These are phyloP conservation scores for Suaeda aralocaspica DNA, from an alignment of 148 eudicot genomes.

Conservation along the genomic window DNA sequence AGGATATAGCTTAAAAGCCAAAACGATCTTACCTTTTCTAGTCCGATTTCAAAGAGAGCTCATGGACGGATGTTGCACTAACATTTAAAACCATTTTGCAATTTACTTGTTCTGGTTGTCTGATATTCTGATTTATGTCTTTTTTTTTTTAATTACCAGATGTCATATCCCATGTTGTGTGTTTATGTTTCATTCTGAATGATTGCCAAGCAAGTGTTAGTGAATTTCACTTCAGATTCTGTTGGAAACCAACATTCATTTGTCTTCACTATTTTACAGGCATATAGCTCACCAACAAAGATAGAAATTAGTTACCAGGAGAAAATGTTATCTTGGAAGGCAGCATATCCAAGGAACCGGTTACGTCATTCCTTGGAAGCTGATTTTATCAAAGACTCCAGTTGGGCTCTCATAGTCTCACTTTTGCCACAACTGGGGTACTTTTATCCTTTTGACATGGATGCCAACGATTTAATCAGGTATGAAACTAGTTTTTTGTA, in stretches of 20 bases:
- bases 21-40: not conserved
- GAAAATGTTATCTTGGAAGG: constrained; percentile 62
- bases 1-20: not conserved
- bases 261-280: constrained; percentile 37
- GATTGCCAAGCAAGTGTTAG: not conserved
- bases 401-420: constrained; percentile 99
- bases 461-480: constrained; percentile 99
- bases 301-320: constrained; percentile 61
- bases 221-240: not conserved
- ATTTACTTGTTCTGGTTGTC: not conserved
- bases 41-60: too few species aligned
- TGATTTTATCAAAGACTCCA: constrained; percentile 82
- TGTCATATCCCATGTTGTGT: not conserved
- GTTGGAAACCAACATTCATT: not conserved
- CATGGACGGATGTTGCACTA: too few species aligned
- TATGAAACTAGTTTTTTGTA: constrained; percentile 18
- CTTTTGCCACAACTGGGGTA: constrained; percentile 99
- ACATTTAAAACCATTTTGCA: too few species aligned
- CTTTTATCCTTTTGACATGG: constrained; percentile 96
- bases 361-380: constrained; percentile 87
- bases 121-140: not conserved
- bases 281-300: constrained; percentile 78
- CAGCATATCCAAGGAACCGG: constrained; percentile 65
- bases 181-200: constrained; percentile 2
- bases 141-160: not conserved